These are phyloP conservation scores for Leccinum subspadiceum DNA, from an alignment of 1,284 basidiomycete species.

Conservation along the genomic window DNA sequence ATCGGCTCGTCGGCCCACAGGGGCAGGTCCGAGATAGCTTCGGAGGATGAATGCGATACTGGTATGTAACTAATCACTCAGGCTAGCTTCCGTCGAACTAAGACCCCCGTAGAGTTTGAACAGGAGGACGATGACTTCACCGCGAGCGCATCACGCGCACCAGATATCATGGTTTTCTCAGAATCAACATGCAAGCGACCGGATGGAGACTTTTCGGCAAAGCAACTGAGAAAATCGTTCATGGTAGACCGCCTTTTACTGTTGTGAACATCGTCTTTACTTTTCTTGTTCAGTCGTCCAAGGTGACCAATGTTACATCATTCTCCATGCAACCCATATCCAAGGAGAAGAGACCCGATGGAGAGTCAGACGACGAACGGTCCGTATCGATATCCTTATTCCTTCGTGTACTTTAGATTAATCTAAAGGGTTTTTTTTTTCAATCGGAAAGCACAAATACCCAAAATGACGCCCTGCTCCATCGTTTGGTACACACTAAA, in stretches of 20 bases:
- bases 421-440: background rate
- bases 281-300: conserved; percentile 59
- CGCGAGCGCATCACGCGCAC: conserved; percentile 29
- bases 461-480: conserved; percentile 73
- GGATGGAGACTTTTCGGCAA: conserved; percentile 31
- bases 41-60: conserved; percentile 23
- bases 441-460: conserved; percentile 53
- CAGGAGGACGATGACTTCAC: conserved; percentile 44
- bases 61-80: conserved; percentile 6
- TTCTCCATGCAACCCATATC: conserved; percentile 29
- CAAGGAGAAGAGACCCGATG: conserved; percentile 41
- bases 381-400: conserved; percentile 1
- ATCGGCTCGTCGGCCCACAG: conserved; percentile 11
- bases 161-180: conserved; percentile 58
- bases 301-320: conserved; percentile 57
- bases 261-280: background rate
- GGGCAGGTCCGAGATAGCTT: conserved; percentile 4
- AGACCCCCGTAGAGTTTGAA: conserved; percentile 33
- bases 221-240: conserved; percentile 58
- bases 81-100: background rate
- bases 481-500: conserved; percentile 74
- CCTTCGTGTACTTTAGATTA: background rate
- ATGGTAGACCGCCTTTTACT: conserved; percentile 50
- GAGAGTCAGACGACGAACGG: conserved; percentile 45
- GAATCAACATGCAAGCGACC: conserved; percentile 35